These are phyloP conservation scores for Talaromyces rugulosus DNA, from an alignment of 2,329 filamentous ascomycete species.

Conservation along the genomic window DNA sequence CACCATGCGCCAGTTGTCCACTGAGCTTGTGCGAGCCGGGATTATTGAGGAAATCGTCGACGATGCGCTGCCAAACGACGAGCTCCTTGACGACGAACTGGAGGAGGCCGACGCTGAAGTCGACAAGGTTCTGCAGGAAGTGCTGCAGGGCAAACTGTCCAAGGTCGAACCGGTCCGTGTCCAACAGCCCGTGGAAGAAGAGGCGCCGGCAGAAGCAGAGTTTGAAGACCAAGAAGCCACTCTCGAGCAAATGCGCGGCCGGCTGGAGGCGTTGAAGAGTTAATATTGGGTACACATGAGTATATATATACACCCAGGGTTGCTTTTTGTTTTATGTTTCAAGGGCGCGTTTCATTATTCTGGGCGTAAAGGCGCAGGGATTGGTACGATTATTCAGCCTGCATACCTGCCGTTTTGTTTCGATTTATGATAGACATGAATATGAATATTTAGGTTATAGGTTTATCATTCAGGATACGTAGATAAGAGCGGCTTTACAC, in stretches of 20 bases:
- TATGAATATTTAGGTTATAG: background rate
- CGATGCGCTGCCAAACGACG: constrained; percentile 72
- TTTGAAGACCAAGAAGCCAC: constrained; percentile 86
- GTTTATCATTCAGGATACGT: too few relatives aligned
- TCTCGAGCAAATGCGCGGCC: constrained; percentile 88
- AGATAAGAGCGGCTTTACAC: background rate
- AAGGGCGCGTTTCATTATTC: background rate
- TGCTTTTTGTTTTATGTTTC: background rate
- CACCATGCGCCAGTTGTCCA: constrained; percentile 83
- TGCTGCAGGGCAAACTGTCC: constrained; percentile 76
- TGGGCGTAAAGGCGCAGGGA: background rate
- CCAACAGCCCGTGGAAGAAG: constrained; percentile 47
- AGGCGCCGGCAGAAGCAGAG: constrained; percentile 57
- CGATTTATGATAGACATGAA: background rate
- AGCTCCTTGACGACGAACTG: constrained; percentile 65
- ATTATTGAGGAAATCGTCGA: constrained; percentile 98
- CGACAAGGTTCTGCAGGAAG: constrained; percentile 86
- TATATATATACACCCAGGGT: background rate
- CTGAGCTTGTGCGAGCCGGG: constrained; percentile 87
- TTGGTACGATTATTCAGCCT: background rate
- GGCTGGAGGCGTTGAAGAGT: constrained; percentile 86
- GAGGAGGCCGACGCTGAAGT: constrained; percentile 81
- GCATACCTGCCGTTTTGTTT: background rate
- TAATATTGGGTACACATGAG: constrained; percentile 37
- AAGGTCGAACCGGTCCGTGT: constrained; percentile 60